Conservation (phyloP, 495 filamentous ascomycete genomes). For the Neurospora sublineolata region DNA sequence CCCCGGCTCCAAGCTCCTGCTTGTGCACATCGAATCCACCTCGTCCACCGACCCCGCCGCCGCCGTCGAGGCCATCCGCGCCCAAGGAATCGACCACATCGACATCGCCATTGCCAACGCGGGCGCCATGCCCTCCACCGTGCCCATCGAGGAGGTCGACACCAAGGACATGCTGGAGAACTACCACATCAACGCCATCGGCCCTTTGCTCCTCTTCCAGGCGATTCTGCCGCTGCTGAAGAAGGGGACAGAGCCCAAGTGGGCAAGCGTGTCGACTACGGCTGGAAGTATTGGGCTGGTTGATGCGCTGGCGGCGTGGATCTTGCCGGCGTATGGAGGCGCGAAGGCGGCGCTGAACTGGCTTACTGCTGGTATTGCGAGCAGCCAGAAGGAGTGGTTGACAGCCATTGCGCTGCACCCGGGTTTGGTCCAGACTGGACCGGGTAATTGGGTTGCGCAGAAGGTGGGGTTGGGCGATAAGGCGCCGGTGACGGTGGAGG, state of each 20-base stretch:
- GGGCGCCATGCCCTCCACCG: slow-evolving; percentile 5
- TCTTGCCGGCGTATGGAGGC: slow-evolving; percentile 12
- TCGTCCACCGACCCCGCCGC: slow-evolving; percentile 3
- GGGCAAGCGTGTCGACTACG: slow-evolving; percentile 7
- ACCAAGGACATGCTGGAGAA: background rate
- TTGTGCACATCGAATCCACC: slow-evolving; percentile 11
- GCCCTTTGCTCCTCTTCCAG: slow-evolving; percentile 11
- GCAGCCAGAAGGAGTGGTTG: background rate
- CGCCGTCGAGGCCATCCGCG: slow-evolving; percentile 3
- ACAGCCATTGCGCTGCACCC: background rate
- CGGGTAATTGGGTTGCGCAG: background rate
- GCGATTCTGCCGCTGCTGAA: slow-evolving; percentile 7
- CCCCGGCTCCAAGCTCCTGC: slow-evolving; percentile 8
- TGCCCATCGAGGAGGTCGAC: slow-evolving; percentile 9
- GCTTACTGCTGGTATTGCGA: slow-evolving; percentile 4
- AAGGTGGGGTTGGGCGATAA: background rate
- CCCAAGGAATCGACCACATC: slow-evolving; percentile 6
- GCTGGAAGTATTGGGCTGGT: slow-evolving; percentile 7
- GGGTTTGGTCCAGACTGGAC: background rate
- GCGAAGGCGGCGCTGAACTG: slow-evolving; percentile 15
- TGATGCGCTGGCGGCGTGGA: slow-evolving; percentile 2
- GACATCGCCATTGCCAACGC: slow-evolving; percentile 19
- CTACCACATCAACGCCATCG: slow-evolving; percentile 11
- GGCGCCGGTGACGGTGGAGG: background rate
- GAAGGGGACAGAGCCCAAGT: slow-evolving; percentile 9